Conservation (phyloP, 495 filamentous ascomycete species). For the Penicillium parvum region DNA sequence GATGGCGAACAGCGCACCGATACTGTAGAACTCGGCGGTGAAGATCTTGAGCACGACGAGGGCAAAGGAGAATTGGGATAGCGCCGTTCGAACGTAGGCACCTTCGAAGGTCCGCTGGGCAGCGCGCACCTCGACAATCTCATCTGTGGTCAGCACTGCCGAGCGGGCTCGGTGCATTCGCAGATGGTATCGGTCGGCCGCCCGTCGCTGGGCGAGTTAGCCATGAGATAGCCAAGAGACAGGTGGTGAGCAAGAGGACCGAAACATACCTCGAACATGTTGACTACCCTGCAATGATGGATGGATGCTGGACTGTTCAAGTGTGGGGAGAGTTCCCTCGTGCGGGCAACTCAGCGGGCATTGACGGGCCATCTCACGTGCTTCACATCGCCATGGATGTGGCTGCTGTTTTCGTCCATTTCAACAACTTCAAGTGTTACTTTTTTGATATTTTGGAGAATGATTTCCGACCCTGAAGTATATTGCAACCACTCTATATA, state of each 20-base stretch:
- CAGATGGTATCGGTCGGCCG: slow-evolving; percentile 50
- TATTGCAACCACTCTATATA: not conserved
- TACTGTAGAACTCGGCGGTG: slow-evolving; percentile 88
- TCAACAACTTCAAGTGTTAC: not conserved
- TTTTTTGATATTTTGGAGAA: not conserved
- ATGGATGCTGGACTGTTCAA: too few species aligned
- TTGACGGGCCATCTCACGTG: slow-evolving; percentile 24
- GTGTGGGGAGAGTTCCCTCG: not conserved
- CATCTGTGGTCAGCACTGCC: slow-evolving; percentile 72
- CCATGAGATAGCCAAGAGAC: slow-evolving; percentile 1
- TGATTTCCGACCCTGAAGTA: slow-evolving; percentile 4
- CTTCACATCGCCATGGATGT: not conserved
- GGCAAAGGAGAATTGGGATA: slow-evolving; percentile 91
- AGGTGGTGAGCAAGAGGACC: not conserved
- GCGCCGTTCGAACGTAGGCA: slow-evolving; percentile 89
- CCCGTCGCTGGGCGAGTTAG: slow-evolving; percentile 34
- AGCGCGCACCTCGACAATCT: slow-evolving; percentile 90
- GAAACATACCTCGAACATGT: slow-evolving; percentile 36
- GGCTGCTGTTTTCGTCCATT: not conserved
- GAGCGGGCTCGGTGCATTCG: slow-evolving; percentile 81
- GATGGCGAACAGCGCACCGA: slow-evolving; percentile 85
- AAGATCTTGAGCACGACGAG: slow-evolving; percentile 96
- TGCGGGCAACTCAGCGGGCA: too few species aligned
- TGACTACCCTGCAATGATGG: too few species aligned
- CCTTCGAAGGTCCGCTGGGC: slow-evolving; percentile 96